Base-by-base conservation (phyloP, 1,284 basidiomycete genomes). In the Meira nashicola region DNA sequence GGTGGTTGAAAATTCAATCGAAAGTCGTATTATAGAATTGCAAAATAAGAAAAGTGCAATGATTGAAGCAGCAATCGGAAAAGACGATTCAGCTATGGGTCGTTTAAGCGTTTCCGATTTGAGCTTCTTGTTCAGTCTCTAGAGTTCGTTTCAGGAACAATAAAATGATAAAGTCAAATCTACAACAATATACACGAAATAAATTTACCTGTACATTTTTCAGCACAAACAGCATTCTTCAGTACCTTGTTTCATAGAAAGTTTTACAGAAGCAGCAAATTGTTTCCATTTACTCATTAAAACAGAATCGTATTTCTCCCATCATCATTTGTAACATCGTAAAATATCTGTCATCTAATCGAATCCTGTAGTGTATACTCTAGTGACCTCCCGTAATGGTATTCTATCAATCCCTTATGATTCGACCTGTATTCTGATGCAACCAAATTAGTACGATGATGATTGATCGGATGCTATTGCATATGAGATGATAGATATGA, bases 1-100 rank as follows among this genome's bases (percentile, higher is more conserved):
- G 77, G 88, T 96, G 63, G 92, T 98, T 69, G 87, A 91, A 75
- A 86, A 92, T 73, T 89, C 90, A 25, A 95, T 99, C 77, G 95
- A 92, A 96, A 19, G 19, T 38, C 87, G 92, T 65, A 94, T 95
- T 65, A 76, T 82, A 9, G 80, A 93, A 84, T 83, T 98, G 15
- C 94, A 97, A 80, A 90, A 94, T 80, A 94, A 94, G 82, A 94
- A 94, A 79, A 86, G 86, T 37, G 73, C 71, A 37, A 78, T 78
- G 76, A 73, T 78, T 53, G 73, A 78, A 54, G 76, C 76, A 4
- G 75, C 76, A 10, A 74, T 78, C 21, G 71, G 73, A 58, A 70
- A 76, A 38, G 76, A 78, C 60, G 76, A 78, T 46, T 54, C 64
- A 2, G 76, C 76, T 6, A 78, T 77, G 75, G 71, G 72, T n/a